These are phyloP conservation scores for Mycena leptocephala DNA, from an alignment of 768 basidiomycete genomes.

Conservation along the genomic window DNA sequence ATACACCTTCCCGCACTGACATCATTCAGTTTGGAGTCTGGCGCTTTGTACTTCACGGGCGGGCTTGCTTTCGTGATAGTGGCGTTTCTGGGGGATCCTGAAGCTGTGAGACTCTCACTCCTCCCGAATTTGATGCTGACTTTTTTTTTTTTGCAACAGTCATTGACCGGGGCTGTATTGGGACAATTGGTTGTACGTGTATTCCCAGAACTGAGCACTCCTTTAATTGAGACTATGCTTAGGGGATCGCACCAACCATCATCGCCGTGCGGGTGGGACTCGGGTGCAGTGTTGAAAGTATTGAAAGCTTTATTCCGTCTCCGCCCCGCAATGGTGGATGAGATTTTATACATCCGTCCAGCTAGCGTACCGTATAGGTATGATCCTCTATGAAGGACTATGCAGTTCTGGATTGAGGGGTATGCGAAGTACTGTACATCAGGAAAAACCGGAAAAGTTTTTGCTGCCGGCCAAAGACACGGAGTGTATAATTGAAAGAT, in stretches of 20 bases:
- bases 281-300: background rate
- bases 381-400: too few relatives aligned
- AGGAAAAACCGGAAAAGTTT: too few relatives aligned
- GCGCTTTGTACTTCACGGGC: background rate
- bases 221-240: background rate
- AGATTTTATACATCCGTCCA: too few relatives aligned
- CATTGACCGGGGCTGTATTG: background rate
- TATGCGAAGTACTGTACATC: too few relatives aligned
- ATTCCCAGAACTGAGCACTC: background rate
- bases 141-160: background rate
- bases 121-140: too few relatives aligned
- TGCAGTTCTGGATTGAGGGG: too few relatives aligned
- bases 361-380: too few relatives aligned
- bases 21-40: background rate
- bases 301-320: background rate
- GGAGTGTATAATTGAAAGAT: too few relatives aligned
- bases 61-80: background rate
- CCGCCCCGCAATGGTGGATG: too few relatives aligned
- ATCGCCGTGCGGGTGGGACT: background rate
- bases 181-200: background rate
- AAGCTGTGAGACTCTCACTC: background rate
- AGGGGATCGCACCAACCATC: background rate
- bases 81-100: background rate
- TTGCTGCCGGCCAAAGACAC: too few relatives aligned
- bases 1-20: background rate